A percentile compares a stretch with the other conserved stretches of the same genome.
These are phyloP conservation scores for Phaeotremella fagi DNA, from an alignment of 768 basidiomycete species.

Conservation along the genomic window DNA sequence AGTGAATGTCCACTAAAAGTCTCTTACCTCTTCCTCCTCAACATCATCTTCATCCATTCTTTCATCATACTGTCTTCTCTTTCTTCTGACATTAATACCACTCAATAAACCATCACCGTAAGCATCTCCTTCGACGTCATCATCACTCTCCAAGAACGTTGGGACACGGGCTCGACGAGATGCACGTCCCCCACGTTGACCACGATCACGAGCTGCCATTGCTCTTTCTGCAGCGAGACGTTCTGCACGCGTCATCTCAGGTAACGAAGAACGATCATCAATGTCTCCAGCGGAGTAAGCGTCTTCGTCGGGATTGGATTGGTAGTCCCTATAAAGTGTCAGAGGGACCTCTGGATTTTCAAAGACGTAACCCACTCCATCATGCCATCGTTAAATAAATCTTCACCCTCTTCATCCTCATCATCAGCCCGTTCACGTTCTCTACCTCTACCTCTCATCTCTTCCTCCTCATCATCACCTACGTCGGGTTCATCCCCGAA, in stretches of 20 bases:
- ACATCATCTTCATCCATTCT: constrained; percentile 82
- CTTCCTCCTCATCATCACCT: constrained; percentile 53
- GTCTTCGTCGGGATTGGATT: constrained; percentile 73
- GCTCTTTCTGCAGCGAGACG: constrained; percentile 71
- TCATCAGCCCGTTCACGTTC: constrained; percentile 58
- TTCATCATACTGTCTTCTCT: constrained; percentile 91
- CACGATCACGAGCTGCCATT: constrained; percentile 85
- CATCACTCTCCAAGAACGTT: constrained; percentile 78
- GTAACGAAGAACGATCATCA: constrained; percentile 58
- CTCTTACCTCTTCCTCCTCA: constrained; percentile 55
- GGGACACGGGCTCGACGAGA: constrained; percentile 75
- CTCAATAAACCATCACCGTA: constrained; percentile 60
- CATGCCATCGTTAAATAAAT: constrained; percentile 75
- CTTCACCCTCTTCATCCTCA: constrained; percentile 80
- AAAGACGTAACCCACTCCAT: constrained; percentile 59
- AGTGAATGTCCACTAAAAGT: background rate
- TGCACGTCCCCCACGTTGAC: constrained; percentile 67
- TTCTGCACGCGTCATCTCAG: constrained; percentile 41
- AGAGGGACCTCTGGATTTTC: background rate
- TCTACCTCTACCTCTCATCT: constrained; percentile 40
- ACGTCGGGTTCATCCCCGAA: constrained; percentile 71
- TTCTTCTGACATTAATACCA: constrained; percentile 70
- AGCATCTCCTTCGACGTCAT: constrained; percentile 67
- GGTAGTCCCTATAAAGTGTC: constrained; percentile 62
- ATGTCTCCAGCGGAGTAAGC: constrained; percentile 80